Conservation (phyloP, 148 eudicot genomes). For the Arctostaphylos glauca region DNA sequence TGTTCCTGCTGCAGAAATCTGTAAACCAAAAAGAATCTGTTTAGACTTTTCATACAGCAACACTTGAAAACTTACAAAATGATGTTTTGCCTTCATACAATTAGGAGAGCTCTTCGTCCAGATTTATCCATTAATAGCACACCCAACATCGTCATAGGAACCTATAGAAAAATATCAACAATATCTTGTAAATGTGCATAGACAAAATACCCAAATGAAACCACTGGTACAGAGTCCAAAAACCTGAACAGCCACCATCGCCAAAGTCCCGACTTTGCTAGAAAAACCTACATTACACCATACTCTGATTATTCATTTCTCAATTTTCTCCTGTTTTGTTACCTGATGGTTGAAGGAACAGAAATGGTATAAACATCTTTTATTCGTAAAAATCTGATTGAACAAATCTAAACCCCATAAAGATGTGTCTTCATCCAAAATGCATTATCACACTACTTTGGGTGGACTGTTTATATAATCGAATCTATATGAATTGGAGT, state of each 20-base stretch:
- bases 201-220: not conserved
- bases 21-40: conserved; percentile 18
- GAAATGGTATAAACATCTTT: not conserved
- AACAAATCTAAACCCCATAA: not conserved
- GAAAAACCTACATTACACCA: conserved; percentile 49
- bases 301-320: not conserved
- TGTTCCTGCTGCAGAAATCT: conserved; percentile 91
- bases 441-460: not conserved
- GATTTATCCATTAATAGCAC: conserved; percentile 54
- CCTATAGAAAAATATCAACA: conserved; percentile 29
- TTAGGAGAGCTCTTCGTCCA: conserved; percentile 60
- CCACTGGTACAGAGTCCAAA: not conserved
- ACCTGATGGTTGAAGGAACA: not conserved
- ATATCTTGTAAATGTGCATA: not conserved
- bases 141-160: conserved; percentile 54
- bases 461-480: not conserved
- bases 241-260: conserved; percentile 62
- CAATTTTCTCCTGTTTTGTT: not conserved
- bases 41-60: not conserved
- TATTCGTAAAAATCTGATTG: no score
- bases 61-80: not conserved
- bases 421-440: not conserved
- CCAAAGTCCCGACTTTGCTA: conserved; percentile 49
- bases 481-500: not conserved
- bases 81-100: conserved; percentile 33